Evolutionary conservation across 345 rosid species (phyloP), one percentile per base, ranked within the genome.

Genomic region (Eucalyptus marginata): DNA sequence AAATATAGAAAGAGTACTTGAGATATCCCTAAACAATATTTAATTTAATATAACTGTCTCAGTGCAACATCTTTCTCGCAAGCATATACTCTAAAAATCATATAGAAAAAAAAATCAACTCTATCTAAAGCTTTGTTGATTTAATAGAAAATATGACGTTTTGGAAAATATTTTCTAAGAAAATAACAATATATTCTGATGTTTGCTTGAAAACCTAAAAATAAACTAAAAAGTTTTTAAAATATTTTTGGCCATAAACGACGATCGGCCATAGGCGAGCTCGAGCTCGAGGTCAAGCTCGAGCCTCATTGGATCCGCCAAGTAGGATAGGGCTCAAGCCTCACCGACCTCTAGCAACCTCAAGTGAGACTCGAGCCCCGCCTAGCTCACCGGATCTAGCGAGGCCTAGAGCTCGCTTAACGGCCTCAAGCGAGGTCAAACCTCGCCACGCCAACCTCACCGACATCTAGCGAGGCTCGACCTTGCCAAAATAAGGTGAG

Each of bases 341-440:
- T 52, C 25, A 52, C 58, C 4, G 0, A 20, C 58, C 58, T 52
- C 25, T 52, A 52, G 58, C 25, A 52, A 52, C 58, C 58, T 52
- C 1, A 52, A 1, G 58, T 0, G 5, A 18, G 58, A 10, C 58
- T 52, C 2, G 1, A 52, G 58, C 25, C 58, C 0, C 5, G 0
- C 58, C 58, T 0, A 18, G 0, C 58, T 52, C 58, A 52, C 1
- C 0, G 5, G 25, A 52, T 52, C 58, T 52, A 52, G 24, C 4
- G 0, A 52, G 58, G 58, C 58, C 2, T 52, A n/a, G 0, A 52
- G 24, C 58, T 52, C 24, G 0, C 58, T 52, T 52, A 18, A 52
- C 2, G 24, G 58, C 1, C 58, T 18, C 0, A 0, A 52, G 58
- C 4, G 24, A 52, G 0, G 58, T 18, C 24, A 52, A 18, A 52